Evolutionary conservation across 1,284 basidiomycete genomes (phyloP).

Genomic region (Cryptococcus floricola): DNA sequence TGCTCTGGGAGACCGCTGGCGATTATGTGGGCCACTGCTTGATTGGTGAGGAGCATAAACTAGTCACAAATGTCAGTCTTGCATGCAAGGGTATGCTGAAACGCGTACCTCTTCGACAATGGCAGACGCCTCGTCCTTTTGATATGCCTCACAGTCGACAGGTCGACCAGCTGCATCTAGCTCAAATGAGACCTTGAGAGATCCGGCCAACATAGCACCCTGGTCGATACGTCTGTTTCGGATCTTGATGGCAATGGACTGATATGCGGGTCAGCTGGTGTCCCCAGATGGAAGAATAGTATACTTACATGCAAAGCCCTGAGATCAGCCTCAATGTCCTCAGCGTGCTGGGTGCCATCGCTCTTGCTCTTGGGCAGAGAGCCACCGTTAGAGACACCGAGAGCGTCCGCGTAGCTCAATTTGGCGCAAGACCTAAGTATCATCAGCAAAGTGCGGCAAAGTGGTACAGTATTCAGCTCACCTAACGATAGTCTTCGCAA

Average conservation of each 20-base stretch:
- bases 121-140: slow-evolving; percentile 67
- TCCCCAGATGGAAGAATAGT: not conserved
- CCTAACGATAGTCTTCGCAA: slow-evolving; percentile 88
- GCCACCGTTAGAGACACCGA: slow-evolving; percentile 74
- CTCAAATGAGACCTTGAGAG: slow-evolving; percentile 69
- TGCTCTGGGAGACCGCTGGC: slow-evolving; percentile 92
- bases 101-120: slow-evolving; percentile 78
- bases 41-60: slow-evolving; percentile 93
- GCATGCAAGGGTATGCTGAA: not conserved
- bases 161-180: slow-evolving; percentile 82
- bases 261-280: not conserved
- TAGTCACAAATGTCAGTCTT: slow-evolving; percentile 40
- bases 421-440: slow-evolving; percentile 71
- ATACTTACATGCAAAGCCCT: slow-evolving; percentile 57
- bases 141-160: slow-evolving; percentile 67
- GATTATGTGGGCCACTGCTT: slow-evolving; percentile 84
- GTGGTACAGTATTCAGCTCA: slow-evolving; percentile 43
- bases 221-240: slow-evolving; percentile 70
- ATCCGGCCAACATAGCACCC: slow-evolving; percentile 73
- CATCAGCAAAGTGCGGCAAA: slow-evolving; percentile 2
- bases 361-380: slow-evolving; percentile 57
- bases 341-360: slow-evolving; percentile 57
- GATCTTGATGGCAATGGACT: slow-evolving; percentile 60
- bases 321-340: slow-evolving; percentile 70
- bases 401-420: slow-evolving; percentile 76